phyloP scores from a whole-genome alignment of 1,284 basidiomycete genomes.

The Schizophyllum commune region DNA sequence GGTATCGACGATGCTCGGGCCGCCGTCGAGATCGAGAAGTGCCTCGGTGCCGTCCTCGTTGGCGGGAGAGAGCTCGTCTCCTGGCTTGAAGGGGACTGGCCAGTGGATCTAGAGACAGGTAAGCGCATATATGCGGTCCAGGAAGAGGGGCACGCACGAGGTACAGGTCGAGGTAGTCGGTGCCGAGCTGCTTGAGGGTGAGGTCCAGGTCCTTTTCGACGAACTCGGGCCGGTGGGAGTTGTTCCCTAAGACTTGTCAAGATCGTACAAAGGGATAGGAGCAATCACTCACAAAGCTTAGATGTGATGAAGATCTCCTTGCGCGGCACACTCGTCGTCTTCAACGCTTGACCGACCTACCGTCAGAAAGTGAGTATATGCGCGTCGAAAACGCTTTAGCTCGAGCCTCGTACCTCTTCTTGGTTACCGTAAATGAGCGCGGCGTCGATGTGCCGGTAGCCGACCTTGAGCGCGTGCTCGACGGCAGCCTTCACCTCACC shows the following conservation, averaged over 20 bases:
- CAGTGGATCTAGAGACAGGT: slow-evolving; percentile 2
- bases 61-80: no score
- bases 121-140: neutral
- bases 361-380: neutral
- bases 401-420: neutral
- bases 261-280: no score
- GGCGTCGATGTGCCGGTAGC: neutral
- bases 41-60: neutral
- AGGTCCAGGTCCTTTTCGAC: slow-evolving; percentile 7
- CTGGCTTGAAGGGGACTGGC: slow-evolving; percentile 3
- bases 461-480: neutral
- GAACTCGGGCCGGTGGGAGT: slow-evolving; percentile 6
- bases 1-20: slow-evolving; percentile 4
- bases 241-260: neutral
- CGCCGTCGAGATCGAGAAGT: slow-evolving; percentile 1
- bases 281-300: neutral
- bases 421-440: neutral
- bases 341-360: neutral
- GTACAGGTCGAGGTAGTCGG: slow-evolving; percentile 7
- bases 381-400: no score
- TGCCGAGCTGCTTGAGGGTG: slow-evolving; percentile 8
- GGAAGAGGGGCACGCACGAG: neutral
- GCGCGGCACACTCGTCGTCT: neutral
- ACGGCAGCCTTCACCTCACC: neutral
- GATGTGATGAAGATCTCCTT: slow-evolving; percentile 1